Base-by-base conservation (phyloP, 768 basidiomycete species). In the Mycena latifolia region DNA sequence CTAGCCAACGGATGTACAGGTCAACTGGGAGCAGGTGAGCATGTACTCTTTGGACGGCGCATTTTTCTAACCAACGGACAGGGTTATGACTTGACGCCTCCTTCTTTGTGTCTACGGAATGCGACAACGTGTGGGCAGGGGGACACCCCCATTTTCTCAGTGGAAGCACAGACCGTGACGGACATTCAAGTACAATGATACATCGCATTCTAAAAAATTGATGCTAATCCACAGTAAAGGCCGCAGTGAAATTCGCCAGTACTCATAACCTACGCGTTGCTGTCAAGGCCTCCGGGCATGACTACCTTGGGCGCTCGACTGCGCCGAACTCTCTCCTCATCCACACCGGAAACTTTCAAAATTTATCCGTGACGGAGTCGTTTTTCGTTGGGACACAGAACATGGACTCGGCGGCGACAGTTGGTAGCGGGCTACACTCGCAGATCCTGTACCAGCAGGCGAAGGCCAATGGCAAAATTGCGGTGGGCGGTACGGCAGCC, bases 101-200 rank as follows among this genome's bases (percentile, higher is more conserved):
- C 62, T 11, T 68, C 67, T 12, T 46, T 68, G 15, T 68, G 67
- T 27, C 22, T 64, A 8, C 45, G 53, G 1, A 68, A 68, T 48
- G 56, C 33, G 11, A 68, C 57, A 7, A 64, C 81, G 9, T 86
- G 85, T 62, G 71, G 74, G 2, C 84, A 84, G 66, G 85, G 84
- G 18, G 80, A 78, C 47, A 77, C 85, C 0, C 79, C 85, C 1
- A 74, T 79, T 2, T 65, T 79, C 18, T 81, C 79, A 1, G 82
- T 83, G 5, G 81, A 85, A 60, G 82, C 81, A 0, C 74, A 79
- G 5, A 76, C 74, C 0, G 75, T 75, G 0, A 54, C 60, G 7
- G 84, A 85, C 58, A 67, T 85, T 1, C 82, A 68, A 53, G 67
- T 68, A 5, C 20, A 14, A 3, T 37, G 9, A 37, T 37, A 11